Evolutionary conservation across 2,329 filamentous ascomycete species (phyloP).

Genomic region (Fusarium sp.): DNA sequence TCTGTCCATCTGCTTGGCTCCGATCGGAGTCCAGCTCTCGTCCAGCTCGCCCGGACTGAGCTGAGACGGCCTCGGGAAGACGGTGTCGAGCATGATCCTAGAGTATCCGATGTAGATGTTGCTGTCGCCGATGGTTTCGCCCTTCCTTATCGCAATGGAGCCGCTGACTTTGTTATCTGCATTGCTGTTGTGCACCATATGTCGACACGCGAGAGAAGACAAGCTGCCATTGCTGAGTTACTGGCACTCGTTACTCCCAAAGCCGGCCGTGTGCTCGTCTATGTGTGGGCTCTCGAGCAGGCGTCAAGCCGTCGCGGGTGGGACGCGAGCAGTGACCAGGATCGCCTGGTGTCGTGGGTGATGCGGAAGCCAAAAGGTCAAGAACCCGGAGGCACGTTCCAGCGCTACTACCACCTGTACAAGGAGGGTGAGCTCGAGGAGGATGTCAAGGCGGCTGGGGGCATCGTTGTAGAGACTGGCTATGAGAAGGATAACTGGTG

Average conservation of each 20-base stretch:
- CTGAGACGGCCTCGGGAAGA: conserved; percentile 32
- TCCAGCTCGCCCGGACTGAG: conserved; percentile 57
- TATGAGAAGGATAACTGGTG: conserved; percentile 99
- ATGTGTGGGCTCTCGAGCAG: conserved; percentile 97
- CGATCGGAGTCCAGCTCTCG: conserved; percentile 76
- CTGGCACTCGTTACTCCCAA: conserved; percentile 70
- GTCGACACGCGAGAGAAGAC: conserved; percentile 77
- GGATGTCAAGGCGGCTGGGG: conserved; percentile 79
- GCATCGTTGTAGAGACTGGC: conserved; percentile 78
- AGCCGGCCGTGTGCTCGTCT: conserved; percentile 80
- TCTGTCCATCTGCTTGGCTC: conserved; percentile 83
- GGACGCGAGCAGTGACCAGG: conserved; percentile 85
- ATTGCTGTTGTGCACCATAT: conserved; percentile 96
- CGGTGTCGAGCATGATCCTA: conserved; percentile 20
- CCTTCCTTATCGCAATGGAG: conserved; percentile 76
- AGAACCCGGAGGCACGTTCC: conserved; percentile 68
- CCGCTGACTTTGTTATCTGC: conserved; percentile 85
- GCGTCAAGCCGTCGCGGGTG: conserved; percentile 86
- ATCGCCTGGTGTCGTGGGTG: conserved; percentile 97
- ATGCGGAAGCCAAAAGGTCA: conserved; percentile 56
- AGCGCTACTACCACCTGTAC: conserved; percentile 96
- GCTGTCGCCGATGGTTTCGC: conserved; percentile 83
- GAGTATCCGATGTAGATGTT: conserved; percentile 66
- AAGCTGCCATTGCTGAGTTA: conserved; percentile 77
- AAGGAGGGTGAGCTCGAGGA: conserved; percentile 85